Conservation (phyloP, 2,329 filamentous ascomycete species). For the Sarocladiaceae sp. region DNA sequence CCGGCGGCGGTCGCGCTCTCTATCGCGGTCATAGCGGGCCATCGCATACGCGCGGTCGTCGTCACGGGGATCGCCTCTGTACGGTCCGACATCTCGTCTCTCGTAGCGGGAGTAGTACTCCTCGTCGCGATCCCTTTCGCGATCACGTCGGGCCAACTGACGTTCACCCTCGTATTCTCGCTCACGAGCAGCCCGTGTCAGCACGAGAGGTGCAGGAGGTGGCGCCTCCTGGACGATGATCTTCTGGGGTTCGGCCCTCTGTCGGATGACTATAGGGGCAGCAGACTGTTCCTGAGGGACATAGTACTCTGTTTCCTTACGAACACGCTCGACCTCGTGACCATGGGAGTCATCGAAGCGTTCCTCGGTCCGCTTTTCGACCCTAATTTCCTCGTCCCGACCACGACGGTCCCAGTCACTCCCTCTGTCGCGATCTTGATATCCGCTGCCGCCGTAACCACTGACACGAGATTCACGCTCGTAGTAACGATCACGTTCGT, state of each 20-base stretch:
- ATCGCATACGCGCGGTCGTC: conserved; percentile 29
- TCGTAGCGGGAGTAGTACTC: conserved; percentile 48
- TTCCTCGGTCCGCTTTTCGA: conserved; percentile 49
- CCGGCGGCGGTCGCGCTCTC: conserved; percentile 27
- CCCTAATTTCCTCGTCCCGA: conserved; percentile 44
- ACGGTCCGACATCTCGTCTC: conserved; percentile 33
- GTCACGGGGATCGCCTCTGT: conserved; percentile 24
- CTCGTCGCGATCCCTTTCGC: conserved; percentile 34
- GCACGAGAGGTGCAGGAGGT: conserved; percentile 42
- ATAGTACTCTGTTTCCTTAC: conserved; percentile 58
- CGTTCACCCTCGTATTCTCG: conserved; percentile 29
- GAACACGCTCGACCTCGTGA: conserved; percentile 51
- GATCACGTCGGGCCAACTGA: conserved; percentile 30
- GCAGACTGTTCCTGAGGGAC: conserved; percentile 42
- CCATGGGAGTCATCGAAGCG: conserved; percentile 38
- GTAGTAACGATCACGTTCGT: conserved; percentile 15
- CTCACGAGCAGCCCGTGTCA: conserved; percentile 30
- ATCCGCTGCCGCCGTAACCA: conserved; percentile 24
- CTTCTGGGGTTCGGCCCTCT: conserved; percentile 49
- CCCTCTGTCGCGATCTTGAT: conserved; percentile 22
- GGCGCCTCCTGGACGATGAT: conserved; percentile 56
- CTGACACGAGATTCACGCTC: conserved; percentile 21
- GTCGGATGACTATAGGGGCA: conserved; percentile 51
- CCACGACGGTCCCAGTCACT: conserved; percentile 25
- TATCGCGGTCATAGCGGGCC: conserved; percentile 32